phyloP scores from a whole-genome alignment of 192 early-diverging fungal species.

The Martensiomyces pterosporus region DNA sequence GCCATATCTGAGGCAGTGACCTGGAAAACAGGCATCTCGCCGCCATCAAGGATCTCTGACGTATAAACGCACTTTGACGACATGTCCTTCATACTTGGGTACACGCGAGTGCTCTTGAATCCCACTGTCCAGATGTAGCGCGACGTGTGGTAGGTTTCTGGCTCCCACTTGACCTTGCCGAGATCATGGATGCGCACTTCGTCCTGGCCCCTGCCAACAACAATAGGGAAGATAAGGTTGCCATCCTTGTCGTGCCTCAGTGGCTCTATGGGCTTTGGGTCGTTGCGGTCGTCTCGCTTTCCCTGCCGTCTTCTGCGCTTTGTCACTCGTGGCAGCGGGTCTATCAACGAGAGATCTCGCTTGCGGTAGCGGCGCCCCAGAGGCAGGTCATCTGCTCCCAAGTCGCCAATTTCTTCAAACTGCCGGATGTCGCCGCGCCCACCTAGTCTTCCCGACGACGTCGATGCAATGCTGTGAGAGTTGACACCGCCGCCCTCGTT shows the following conservation, averaged over 20 bases:
- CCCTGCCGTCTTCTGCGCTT: conserved; percentile 46
- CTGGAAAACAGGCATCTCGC: conserved; percentile 58
- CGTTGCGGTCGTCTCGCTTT: conserved; percentile 58
- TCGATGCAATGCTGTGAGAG: no score
- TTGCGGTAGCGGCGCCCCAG: neutral
- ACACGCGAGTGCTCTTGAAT: conserved; percentile 60
- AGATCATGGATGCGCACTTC: conserved; percentile 57
- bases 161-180: conserved; percentile 57
- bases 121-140: conserved; percentile 70
- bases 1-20: conserved; percentile 66
- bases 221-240: conserved; percentile 53
- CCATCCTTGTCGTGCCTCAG: conserved; percentile 53
- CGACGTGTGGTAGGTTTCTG: conserved; percentile 61
- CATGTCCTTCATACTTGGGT: conserved; percentile 54
- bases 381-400: no score
- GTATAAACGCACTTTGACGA: conserved; percentile 55
- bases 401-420: no score
- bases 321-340: conserved; percentile 2
- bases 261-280: conserved; percentile 55
- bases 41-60: conserved; percentile 66
- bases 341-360: neutral
- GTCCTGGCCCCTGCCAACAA: conserved; percentile 58
- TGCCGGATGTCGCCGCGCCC: no score
- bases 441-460: no score
- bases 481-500: no score